Percentiles rank a stretch among this genome's conserved stretches.
Conservation (phyloP, 2,329 filamentous ascomycete genomes). For the Chrysosporium keratinophilum region DNA sequence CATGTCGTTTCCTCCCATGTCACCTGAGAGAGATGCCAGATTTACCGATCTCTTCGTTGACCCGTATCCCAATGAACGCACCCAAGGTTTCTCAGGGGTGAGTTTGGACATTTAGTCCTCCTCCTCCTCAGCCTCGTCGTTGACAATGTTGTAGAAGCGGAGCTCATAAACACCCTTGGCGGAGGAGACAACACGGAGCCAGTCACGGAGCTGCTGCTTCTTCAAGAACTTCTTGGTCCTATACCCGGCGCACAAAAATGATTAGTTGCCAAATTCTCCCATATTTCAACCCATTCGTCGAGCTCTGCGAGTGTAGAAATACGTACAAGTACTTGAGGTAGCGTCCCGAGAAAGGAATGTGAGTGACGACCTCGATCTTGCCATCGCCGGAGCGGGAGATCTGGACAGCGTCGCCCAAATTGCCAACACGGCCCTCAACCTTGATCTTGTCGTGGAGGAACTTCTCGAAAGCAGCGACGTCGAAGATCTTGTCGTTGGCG, state of each 20-base stretch:
- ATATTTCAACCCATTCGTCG: too few species aligned
- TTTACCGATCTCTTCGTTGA: neutral
- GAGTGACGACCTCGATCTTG: conserved; percentile 94
- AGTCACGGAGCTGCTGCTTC: conserved; percentile 99
- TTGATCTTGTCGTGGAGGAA: conserved; percentile 99
- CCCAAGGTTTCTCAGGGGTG: neutral
- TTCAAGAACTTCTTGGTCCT: conserved; percentile 99
- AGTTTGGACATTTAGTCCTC: conserved; percentile 64
- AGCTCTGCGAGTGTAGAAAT: neutral
- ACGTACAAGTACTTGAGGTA: conserved; percentile 99
- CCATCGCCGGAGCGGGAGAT: conserved; percentile 89
- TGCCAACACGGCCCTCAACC: conserved; percentile 95
- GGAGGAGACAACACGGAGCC: conserved; percentile 97
- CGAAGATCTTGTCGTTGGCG: conserved; percentile 99
- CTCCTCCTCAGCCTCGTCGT: conserved; percentile 95
- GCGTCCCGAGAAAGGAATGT: conserved; percentile 95
- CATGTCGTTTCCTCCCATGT: neutral
- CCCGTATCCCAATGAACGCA: conserved; percentile 13
- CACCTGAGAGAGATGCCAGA: neutral
- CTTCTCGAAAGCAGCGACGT: conserved; percentile 97
- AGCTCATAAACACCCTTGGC: conserved; percentile 98
- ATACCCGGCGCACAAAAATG: conserved; percentile 3
- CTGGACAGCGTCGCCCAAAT: conserved; percentile 86
- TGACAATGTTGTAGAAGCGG: conserved; percentile 99
- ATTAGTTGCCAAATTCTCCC: neutral